Evolutionary conservation across 169 alveolate species (phyloP).

Genomic region (Eimeria mitis): DNA sequence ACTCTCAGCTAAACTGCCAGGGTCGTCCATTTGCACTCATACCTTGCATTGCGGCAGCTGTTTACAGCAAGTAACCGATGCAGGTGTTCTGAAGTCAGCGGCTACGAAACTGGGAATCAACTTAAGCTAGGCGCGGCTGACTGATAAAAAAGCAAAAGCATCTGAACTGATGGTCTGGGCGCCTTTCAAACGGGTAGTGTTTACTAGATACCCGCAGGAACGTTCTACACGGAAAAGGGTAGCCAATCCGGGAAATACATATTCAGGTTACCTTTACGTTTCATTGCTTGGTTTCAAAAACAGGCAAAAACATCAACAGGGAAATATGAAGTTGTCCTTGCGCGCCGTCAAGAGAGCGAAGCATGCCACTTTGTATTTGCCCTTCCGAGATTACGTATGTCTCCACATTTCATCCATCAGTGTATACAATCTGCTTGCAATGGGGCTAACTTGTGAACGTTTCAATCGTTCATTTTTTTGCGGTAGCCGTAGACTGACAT

Average conservation of each 20-base stretch:
- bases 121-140: neutral
- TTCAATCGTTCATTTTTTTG: neutral
- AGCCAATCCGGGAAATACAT: neutral
- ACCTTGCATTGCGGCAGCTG: neutral
- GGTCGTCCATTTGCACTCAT: neutral
- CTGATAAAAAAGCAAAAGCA: neutral
- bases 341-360: neutral
- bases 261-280: neutral
- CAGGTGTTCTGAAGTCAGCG: neutral
- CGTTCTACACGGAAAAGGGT: neutral
- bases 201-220: neutral
- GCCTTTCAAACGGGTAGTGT: neutral
- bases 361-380: neutral
- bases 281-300: neutral
- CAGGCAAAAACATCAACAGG: neutral
- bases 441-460: neutral
- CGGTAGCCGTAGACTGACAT: neutral
- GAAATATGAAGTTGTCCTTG: too few relatives aligned
- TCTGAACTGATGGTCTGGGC: neutral
- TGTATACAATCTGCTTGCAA: neutral
- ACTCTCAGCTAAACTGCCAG: neutral
- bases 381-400: neutral
- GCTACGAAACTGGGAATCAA: neutral
- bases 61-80: neutral
- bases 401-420: neutral